Conservation (phyloP, 2,329 filamentous ascomycete species). For the Penicillium occitanis region DNA sequence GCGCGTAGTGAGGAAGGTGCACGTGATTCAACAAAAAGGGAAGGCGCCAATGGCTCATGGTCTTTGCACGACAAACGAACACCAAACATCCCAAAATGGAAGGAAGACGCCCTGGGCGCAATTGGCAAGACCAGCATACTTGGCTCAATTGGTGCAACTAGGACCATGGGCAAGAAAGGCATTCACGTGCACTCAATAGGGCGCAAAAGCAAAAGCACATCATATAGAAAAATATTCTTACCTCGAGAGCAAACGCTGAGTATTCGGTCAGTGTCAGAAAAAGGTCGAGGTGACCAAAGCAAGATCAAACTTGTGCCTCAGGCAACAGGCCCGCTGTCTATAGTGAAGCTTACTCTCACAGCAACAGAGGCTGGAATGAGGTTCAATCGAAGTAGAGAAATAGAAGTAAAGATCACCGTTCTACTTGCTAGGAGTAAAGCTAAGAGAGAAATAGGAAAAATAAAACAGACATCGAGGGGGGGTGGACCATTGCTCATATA, state of each 20-base stretch:
- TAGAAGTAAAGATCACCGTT: not conserved
- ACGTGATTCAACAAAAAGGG: not conserved
- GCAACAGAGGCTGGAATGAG: not conserved
- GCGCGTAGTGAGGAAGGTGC: not conserved
- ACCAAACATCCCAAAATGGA: not conserved
- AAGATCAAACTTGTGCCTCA: not conserved
- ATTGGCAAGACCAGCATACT: not conserved
- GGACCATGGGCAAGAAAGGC: not conserved
- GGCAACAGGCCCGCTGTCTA: slow-evolving; percentile 16
- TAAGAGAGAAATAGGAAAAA: not conserved
- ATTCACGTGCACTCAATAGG: not conserved
- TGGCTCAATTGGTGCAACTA: not conserved
- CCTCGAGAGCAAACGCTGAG: not conserved
- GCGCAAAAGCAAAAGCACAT: not conserved
- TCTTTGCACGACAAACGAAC: not conserved
- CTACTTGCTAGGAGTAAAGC: not conserved
- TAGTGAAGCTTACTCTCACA: slow-evolving; percentile 9
- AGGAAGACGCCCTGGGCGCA: not conserved
- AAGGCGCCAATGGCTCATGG: not conserved
- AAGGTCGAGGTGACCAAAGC: not conserved
- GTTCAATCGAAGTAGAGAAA: not conserved
- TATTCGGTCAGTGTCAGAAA: not conserved
- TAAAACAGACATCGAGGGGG: not conserved
- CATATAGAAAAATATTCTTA: not conserved
- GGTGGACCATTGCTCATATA: slow-evolving; percentile 18